These are phyloP conservation scores for Fistulinella cinereoalba DNA, from an alignment of 1,284 basidiomycete genomes.

Conservation along the genomic window DNA sequence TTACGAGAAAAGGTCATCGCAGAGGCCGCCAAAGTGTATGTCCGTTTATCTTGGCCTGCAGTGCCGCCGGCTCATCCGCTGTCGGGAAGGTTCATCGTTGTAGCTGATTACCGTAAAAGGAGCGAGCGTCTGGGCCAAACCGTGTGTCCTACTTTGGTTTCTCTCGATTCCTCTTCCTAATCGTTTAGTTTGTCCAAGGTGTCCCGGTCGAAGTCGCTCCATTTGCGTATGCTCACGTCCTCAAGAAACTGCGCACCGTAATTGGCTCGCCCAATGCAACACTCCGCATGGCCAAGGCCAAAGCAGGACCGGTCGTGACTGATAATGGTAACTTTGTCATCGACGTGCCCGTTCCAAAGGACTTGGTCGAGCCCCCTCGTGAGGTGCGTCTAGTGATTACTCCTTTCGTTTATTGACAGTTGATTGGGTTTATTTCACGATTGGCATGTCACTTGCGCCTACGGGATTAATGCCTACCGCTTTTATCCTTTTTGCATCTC, in stretches of 20 bases:
- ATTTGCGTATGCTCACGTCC: slow-evolving; percentile 90
- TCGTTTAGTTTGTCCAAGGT: slow-evolving; percentile 74
- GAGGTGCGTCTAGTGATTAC: slow-evolving; percentile 53
- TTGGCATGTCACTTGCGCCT: too few relatives aligned
- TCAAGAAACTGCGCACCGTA: slow-evolving; percentile 63
- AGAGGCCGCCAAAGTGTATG: slow-evolving; percentile 85
- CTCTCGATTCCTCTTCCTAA: not conserved
- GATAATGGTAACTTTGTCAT: slow-evolving; percentile 97
- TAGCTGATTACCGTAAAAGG: slow-evolving; percentile 96
- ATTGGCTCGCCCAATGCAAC: slow-evolving; percentile 63
- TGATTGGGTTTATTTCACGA: too few relatives aligned
- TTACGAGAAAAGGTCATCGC: slow-evolving; percentile 96
- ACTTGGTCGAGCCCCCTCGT: slow-evolving; percentile 68
- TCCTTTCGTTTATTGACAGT: too few relatives aligned
- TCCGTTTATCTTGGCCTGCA: not conserved
- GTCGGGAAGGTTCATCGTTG: slow-evolving; percentile 79
- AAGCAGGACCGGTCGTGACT: slow-evolving; percentile 92
- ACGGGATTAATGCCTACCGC: too few relatives aligned
- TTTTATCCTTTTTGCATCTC: not conserved
- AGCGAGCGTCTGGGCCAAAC: slow-evolving; percentile 78
- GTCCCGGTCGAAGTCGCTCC: slow-evolving; percentile 96
- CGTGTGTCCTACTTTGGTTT: slow-evolving; percentile 46
- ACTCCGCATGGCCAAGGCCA: slow-evolving; percentile 81
- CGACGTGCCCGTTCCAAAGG: slow-evolving; percentile 81
- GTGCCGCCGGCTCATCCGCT: not conserved